A percentile compares a stretch with the other conserved stretches of the same genome.
Evolutionary conservation across 1,139 yeast genomes (phyloP).

Genomic region (Trichomonascaceae sp.): DNA sequence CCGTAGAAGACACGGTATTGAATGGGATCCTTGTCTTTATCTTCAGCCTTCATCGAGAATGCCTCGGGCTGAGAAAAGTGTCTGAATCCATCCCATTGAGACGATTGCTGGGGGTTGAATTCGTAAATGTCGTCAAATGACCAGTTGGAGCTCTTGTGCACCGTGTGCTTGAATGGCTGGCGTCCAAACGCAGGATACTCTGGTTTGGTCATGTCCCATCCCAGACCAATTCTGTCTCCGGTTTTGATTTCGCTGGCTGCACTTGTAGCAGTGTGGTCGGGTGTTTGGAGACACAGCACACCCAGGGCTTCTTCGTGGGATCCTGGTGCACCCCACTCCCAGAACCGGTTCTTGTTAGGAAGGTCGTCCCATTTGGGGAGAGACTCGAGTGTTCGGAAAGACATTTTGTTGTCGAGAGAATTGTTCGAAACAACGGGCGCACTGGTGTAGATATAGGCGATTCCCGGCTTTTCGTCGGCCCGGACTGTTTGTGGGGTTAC

Average conservation of each 20-base stretch:
- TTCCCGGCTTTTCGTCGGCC: no score
- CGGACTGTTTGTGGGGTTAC: no score
- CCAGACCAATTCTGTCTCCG: slow-evolving; percentile 14
- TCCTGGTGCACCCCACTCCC: slow-evolving; percentile 17
- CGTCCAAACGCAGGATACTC: slow-evolving; percentile 12
- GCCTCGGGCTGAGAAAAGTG: slow-evolving; percentile 16
- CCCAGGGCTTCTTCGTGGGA: slow-evolving; percentile 15
- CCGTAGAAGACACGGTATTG: slow-evolving; percentile 15
- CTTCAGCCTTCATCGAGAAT: slow-evolving; percentile 3
- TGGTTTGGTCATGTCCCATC: slow-evolving; percentile 12
- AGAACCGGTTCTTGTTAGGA: slow-evolving; percentile 11
- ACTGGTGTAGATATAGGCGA: no score
- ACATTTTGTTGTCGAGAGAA: no score
- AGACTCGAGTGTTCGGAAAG: slow-evolving; percentile 8
- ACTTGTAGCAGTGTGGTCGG: slow-evolving; percentile 11
- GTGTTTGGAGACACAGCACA: slow-evolving; percentile 12
- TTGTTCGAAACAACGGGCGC: no score
- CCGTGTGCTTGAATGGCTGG: slow-evolving; percentile 6
- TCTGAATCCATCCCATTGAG: slow-evolving; percentile 27
- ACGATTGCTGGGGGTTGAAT: slow-evolving; percentile 22
- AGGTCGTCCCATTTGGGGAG: slow-evolving; percentile 12
- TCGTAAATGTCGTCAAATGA: slow-evolving; percentile 19
- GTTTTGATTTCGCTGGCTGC: slow-evolving; percentile 13
- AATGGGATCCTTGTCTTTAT: slow-evolving; percentile 5
- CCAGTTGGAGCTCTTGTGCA: slow-evolving; percentile 2